Evolutionary conservation across 192 early-diverging fungal species (phyloP).

Genomic region (Globomyces pollinis-pini): DNA sequence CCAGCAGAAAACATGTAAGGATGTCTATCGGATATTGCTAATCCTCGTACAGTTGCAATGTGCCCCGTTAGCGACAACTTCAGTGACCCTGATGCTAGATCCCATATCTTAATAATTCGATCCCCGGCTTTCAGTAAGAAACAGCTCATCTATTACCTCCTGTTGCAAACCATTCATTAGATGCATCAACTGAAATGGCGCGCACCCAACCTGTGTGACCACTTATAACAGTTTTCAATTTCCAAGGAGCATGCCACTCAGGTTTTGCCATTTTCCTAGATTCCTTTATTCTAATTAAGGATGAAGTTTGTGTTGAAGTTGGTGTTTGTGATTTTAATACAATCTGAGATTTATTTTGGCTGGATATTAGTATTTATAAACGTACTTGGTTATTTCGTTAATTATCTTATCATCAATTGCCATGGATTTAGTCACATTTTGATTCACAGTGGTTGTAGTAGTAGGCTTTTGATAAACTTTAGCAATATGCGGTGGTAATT

Average conservation of each 20-base stretch:
- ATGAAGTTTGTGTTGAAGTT: too few relatives aligned
- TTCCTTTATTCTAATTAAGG: slow-evolving; percentile 45
- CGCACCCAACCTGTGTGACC: slow-evolving; percentile 98
- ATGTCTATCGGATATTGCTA: slow-evolving; percentile 89
- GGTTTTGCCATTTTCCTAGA: slow-evolving; percentile 59
- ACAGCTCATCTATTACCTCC: too few relatives aligned
- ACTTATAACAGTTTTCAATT: slow-evolving; percentile 86
- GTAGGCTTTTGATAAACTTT: slow-evolving; percentile 31
- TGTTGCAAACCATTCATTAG: slow-evolving; percentile 97
- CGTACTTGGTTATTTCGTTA: slow-evolving; percentile 8
- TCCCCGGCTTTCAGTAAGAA: too few relatives aligned
- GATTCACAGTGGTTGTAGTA: slow-evolving; percentile 17
- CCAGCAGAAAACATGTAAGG: slow-evolving; percentile 96
- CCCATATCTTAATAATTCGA: slow-evolving; percentile 99
- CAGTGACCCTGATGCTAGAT: slow-evolving; percentile 92
- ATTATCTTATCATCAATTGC: slow-evolving; percentile 11
- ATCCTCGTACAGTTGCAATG: slow-evolving; percentile 87
- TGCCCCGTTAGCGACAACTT: slow-evolving; percentile 95
- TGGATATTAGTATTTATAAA: slow-evolving; percentile 18
- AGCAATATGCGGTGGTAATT: slow-evolving; percentile 53
- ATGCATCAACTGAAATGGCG: slow-evolving; percentile 82
- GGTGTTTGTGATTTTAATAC: too few relatives aligned
- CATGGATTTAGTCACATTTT: slow-evolving; percentile 18
- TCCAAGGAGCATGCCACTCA: slow-evolving; percentile 98
- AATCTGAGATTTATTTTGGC: slow-evolving; percentile 19